These are phyloP conservation scores for Paecilomyces niveus DNA, from an alignment of 2,329 filamentous ascomycete genomes.

Conservation along the genomic window DNA sequence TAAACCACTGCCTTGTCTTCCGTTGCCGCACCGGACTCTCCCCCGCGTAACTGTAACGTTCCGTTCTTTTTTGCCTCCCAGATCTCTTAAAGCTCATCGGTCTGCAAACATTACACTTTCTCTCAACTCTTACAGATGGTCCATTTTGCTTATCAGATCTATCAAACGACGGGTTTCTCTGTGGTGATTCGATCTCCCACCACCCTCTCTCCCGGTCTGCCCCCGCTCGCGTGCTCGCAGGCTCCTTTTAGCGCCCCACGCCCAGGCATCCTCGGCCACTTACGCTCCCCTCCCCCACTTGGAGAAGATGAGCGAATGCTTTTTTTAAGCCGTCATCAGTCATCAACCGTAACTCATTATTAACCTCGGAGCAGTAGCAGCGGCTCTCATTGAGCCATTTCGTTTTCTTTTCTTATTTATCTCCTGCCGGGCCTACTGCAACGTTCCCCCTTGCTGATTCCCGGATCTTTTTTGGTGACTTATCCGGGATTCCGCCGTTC, in stretches of 20 bases:
- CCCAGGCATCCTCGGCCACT: not conserved
- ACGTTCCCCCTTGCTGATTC: not conserved
- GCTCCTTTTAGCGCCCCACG: not conserved
- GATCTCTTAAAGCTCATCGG: not conserved
- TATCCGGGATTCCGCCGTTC: not conserved
- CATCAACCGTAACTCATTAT: not conserved
- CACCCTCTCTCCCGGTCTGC: not conserved
- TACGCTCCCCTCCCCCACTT: not conserved
- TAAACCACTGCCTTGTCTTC: not conserved
- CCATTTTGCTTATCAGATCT: not conserved
- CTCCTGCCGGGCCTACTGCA: not conserved
- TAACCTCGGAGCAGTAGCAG: not conserved
- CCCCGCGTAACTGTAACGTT: not conserved
- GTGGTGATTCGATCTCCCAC: not conserved
- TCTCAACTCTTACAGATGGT: not conserved
- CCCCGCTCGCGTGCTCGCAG: not conserved
- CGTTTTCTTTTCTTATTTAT: not conserved
- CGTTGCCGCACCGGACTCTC: not conserved
- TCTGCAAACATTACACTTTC: not conserved
- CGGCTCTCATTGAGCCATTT: not conserved
- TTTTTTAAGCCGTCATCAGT: not conserved
- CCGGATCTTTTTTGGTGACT: not conserved
- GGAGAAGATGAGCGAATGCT: not conserved
- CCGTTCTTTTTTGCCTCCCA: not conserved
- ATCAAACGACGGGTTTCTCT: not conserved